These are phyloP conservation scores for Tulasnella sp. DNA, from an alignment of 768 basidiomycete genomes.

Conservation along the genomic window DNA sequence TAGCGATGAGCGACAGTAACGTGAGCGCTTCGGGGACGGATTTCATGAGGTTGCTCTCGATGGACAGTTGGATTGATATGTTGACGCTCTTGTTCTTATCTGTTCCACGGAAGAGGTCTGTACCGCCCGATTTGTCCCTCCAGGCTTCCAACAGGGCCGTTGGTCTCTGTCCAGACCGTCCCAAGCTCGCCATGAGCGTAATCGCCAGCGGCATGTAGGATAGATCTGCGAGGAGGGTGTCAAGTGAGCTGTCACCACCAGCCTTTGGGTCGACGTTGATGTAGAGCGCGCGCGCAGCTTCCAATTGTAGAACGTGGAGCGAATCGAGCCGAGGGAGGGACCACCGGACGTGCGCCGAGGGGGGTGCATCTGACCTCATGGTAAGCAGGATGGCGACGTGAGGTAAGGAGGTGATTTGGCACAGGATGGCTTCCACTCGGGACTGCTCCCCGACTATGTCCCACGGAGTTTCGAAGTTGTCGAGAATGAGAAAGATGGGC, in stretches of 20 bases:
- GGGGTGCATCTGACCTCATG: constrained; percentile 20
- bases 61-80: background rate
- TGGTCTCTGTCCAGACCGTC: background rate
- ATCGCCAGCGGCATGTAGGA: background rate
- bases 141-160: background rate
- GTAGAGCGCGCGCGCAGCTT: constrained; percentile 3
- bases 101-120: background rate
- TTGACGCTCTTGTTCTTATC: background rate
- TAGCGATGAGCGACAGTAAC: background rate
- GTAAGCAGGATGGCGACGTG: constrained; percentile 29
- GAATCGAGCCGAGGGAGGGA: background rate
- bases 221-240: background rate
- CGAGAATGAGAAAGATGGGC: too few relatives aligned
- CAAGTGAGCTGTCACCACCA: background rate
- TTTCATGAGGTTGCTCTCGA: background rate
- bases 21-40: background rate
- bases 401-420: constrained; percentile 21
- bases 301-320: constrained; percentile 8
- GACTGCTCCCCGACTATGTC: constrained; percentile 21
- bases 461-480: constrained; percentile 32
- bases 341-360: constrained; percentile 3
- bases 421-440: constrained; percentile 23
- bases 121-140: background rate
- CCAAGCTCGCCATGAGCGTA: background rate
- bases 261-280: background rate